phyloP scores from a whole-genome alignment of 345 rosid genomes.

The Eucalyptus virginea region DNA sequence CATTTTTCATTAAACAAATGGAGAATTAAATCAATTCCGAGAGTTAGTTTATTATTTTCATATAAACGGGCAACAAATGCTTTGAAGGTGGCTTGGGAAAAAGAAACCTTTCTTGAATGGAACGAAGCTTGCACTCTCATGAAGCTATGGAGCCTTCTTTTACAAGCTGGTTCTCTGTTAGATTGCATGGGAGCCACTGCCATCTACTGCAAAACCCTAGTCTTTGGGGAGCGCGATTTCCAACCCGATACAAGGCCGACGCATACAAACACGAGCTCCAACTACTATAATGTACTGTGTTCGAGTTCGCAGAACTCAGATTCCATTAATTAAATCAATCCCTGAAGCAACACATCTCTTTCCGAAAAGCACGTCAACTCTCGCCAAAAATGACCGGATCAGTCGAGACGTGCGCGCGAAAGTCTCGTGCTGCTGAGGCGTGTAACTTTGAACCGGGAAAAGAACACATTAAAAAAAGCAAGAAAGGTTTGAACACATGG shows the following conservation, averaged over 20 bases:
- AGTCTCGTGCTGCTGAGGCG: not conserved
- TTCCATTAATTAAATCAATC: not conserved
- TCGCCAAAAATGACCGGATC: not conserved
- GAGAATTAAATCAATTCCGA: not conserved
- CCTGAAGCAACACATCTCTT: not conserved
- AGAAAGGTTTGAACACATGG: not conserved
- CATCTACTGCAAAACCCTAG: not conserved
- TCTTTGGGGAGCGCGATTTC: not conserved
- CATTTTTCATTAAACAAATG: too few species aligned
- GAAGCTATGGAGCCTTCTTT: not conserved
- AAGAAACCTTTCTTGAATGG: not conserved
- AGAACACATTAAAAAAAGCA: not conserved
- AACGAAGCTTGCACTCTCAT: not conserved
- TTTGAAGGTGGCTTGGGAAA: not conserved
- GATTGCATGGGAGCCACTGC: not conserved
- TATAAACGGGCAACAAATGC: not conserved
- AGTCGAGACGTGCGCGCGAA: not conserved
- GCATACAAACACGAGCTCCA: not conserved
- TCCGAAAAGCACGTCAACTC: not conserved
- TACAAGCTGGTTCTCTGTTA: not conserved
- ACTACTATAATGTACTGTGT: not conserved
- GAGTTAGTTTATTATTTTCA: not conserved
- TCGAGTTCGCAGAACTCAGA: not conserved
- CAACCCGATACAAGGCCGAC: not conserved
- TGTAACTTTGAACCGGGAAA: not conserved